Conservation (phyloP, 2,329 filamentous ascomycete genomes). For the Microcyclospora tardicrescens region DNA sequence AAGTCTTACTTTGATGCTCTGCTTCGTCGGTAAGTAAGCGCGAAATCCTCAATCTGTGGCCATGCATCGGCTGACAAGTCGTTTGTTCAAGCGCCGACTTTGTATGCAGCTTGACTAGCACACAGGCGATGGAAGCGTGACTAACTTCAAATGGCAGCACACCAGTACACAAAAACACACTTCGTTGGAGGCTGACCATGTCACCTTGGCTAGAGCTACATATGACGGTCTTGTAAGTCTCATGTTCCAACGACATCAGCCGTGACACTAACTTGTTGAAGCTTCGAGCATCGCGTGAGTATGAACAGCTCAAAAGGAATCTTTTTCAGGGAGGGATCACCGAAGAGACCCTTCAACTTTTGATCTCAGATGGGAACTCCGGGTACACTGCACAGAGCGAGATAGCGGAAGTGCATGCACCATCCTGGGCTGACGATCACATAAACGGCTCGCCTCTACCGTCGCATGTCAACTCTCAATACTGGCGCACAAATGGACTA, state of each 20-base stretch:
- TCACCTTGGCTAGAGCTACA: conserved; percentile 48
- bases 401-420: too few relatives aligned
- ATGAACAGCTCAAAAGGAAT: conserved; percentile 37
- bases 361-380: conserved; percentile 14
- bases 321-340: conserved; percentile 40
- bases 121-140: neutral
- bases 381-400: too few relatives aligned
- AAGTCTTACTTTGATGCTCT: conserved; percentile 50
- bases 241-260: neutral
- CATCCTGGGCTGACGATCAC: conserved; percentile 12
- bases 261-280: conserved; percentile 6
- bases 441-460: too few relatives aligned
- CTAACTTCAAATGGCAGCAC: conserved; percentile 14
- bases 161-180: conserved; percentile 11
- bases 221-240: conserved; percentile 45
- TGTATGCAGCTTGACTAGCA: conserved; percentile 8
- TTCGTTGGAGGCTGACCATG: conserved; percentile 14
- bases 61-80: conserved; percentile 5
- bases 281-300: conserved; percentile 37
- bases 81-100: conserved; percentile 17
- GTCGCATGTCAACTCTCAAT: too few relatives aligned
- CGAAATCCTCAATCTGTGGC: conserved; percentile 1
- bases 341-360: conserved; percentile 36
- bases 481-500: too few relatives aligned
- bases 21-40: conserved; percentile 44